Evolutionary conservation across 495 filamentous ascomycete species (phyloP), one percentile per base, ranked within the genome.

Genomic region (Massariosphaeria phaeospora): DNA sequence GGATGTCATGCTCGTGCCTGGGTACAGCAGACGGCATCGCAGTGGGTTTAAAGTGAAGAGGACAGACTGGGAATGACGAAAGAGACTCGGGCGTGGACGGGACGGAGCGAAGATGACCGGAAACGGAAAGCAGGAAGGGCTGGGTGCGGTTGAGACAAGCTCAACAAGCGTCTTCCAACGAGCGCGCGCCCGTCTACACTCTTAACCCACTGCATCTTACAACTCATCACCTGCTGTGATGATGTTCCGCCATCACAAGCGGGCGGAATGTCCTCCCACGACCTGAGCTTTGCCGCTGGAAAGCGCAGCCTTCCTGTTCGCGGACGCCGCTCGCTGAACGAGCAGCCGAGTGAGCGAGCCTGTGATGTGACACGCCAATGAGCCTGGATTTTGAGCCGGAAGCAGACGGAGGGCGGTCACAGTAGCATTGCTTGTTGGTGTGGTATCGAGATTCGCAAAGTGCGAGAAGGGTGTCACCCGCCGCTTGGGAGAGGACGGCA

Each of bases 21-120:
- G 55, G 62, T 13, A 67, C 35, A 7, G 59, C 59, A 24, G 57
- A 62, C 12, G 67, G 69, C 66, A 69, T 63, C 10, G 12, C 49
- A 40, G 18, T 13, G 26, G 18, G 33, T 21, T 15, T 38, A 45
- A 18, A 11, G 26, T 20, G 29, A 45, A 33, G 48, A 12, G 31
- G 23, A n/a, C 24, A 38, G 34, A 25, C 31, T 8, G 20, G 13
- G n/a, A 34, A 41, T 40, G 39, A 29, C 30, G 13, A 38, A 17
- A 51, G 47, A 23, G 30, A 45, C 13, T n/a, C n/a, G n/a, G n/a
- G n/a, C n/a, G n/a, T 40, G 17, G 34, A 10, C 10, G 7, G 17
- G 17, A 15, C 2, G 23, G 18, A 29, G 20, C 26, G 23, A 55
- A 39, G 40, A 23, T 23, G 25, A 18, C 35, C 25, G 12, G 43